Evolutionary conservation across 805 yeast species (phyloP).

Genomic region (Kluyveromyces starmeri): DNA sequence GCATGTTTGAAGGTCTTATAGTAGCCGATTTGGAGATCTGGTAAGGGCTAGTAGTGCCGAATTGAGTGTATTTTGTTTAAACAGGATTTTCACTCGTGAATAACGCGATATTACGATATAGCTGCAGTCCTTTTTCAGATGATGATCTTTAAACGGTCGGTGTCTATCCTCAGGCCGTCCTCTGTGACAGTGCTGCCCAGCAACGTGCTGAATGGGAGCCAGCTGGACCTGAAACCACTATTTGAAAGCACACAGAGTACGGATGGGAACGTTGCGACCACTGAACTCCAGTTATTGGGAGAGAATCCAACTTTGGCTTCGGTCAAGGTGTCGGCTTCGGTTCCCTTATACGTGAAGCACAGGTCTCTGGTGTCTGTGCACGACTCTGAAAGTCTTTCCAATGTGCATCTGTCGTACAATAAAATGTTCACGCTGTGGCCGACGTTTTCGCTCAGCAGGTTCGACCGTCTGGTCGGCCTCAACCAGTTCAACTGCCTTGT

Average conservation of each 20-base stretch:
- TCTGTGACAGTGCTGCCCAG: constrained; percentile 16
- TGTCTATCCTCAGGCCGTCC: constrained; percentile 17
- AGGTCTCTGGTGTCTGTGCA: constrained; percentile 23
- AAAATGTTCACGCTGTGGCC: constrained; percentile 17
- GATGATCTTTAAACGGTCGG: constrained; percentile 10
- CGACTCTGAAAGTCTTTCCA: constrained; percentile 7
- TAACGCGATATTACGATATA: no score
- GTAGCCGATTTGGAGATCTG: no score
- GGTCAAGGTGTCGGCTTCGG: constrained; percentile 13
- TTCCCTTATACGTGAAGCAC: constrained; percentile 19
- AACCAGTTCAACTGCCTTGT: constrained; percentile 16
- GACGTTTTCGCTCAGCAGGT: constrained; percentile 17
- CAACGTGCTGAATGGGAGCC: constrained; percentile 8
- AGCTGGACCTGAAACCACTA: constrained; percentile 13
- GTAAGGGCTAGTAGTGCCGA: no score
- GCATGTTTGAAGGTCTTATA: no score
- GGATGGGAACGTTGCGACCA: constrained; percentile 4
- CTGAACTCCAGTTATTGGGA: constrained; percentile 17
- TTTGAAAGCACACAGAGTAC: constrained; percentile 8
- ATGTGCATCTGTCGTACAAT: constrained; percentile 14
- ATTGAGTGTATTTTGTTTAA: no score
- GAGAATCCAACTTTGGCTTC: constrained; percentile 22
- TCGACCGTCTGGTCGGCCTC: constrained; percentile 13
- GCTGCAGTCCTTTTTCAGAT: no score
- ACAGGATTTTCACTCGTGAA: no score